Evolutionary conservation across 192 early-diverging fungal genomes (phyloP).

Genomic region (Backusella liffmaniae): DNA sequence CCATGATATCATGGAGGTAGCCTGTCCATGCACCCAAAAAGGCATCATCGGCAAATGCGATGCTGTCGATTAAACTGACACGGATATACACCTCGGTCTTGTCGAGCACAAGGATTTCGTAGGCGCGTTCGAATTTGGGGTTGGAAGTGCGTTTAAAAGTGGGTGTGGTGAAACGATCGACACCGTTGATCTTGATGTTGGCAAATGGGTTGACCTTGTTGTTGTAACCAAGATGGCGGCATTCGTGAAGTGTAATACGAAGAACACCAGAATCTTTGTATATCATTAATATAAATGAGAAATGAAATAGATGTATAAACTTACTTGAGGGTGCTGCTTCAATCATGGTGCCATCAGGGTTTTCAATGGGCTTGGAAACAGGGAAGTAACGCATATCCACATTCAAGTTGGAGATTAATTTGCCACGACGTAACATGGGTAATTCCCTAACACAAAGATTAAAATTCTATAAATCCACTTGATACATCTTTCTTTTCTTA

Average conservation of each 20-base stretch:
- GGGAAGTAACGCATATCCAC: slow-evolving; percentile 42
- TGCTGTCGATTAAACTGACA: slow-evolving; percentile 59
- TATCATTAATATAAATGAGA: too few species aligned
- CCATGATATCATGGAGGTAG: slow-evolving; percentile 37
- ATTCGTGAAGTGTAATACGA: slow-evolving; percentile 59
- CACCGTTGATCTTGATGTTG: slow-evolving; percentile 48
- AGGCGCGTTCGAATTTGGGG: slow-evolving; percentile 71
- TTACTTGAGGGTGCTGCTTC: slow-evolving; percentile 53
- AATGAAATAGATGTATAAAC: background rate
- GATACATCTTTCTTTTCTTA: background rate
- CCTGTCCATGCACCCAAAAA: slow-evolving; percentile 38
- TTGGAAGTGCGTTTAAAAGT: slow-evolving; percentile 66
- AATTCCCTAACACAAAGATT: slow-evolving; percentile 16
- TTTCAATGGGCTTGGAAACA: slow-evolving; percentile 37
- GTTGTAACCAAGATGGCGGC: slow-evolving; percentile 44
- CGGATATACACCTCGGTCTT: slow-evolving; percentile 49
- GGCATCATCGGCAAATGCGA: slow-evolving; percentile 43
- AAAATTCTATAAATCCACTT: too few species aligned
- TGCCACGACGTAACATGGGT: slow-evolving; percentile 29
- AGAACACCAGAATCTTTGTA: slow-evolving; percentile 52
- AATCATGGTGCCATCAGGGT: slow-evolving; percentile 40
- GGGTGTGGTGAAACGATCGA: slow-evolving; percentile 49
- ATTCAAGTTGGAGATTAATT: slow-evolving; percentile 27
- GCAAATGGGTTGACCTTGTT: slow-evolving; percentile 43
- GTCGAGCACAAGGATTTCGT: slow-evolving; percentile 69